Percentiles rank a stretch among this genome's conserved stretches.
Conservation (phyloP, 257 asterid genomes). For the Solanum peruvianum region DNA sequence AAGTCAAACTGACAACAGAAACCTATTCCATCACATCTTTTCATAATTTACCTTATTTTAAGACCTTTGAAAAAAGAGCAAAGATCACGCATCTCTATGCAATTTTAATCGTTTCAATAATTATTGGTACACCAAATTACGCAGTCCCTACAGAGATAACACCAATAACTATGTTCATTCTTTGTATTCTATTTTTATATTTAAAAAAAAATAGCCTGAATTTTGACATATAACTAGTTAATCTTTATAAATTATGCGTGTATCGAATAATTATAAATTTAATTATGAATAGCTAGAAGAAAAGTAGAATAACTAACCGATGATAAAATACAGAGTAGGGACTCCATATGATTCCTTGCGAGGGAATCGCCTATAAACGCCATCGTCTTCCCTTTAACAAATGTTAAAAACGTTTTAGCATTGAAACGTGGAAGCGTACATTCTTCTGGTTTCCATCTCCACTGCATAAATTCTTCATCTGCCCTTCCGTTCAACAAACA, state of each 20-base stretch:
- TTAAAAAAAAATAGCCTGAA: too few relatives aligned
- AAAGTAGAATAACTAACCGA: constrained; percentile 27
- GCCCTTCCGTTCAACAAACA: constrained; percentile 51
- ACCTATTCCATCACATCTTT: neutral
- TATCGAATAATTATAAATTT: too few relatives aligned
- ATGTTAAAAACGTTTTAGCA: constrained; percentile 21
- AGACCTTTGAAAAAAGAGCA: neutral
- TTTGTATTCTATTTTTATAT: neutral
- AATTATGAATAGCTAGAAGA: neutral
- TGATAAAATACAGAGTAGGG: constrained; percentile 63
- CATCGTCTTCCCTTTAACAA: constrained; percentile 44
- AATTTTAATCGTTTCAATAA: neutral
- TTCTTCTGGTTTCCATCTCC: constrained; percentile 76
- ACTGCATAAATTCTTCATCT: constrained; percentile 35
- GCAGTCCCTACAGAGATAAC: neutral
- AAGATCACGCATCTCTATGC: neutral
- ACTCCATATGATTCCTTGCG: constrained; percentile 67
- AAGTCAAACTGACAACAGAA: neutral
- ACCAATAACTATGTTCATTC: neutral
- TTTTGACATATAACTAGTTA: too few relatives aligned
- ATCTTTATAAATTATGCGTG: too few relatives aligned
- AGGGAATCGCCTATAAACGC: constrained; percentile 77
- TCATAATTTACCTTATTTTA: neutral
- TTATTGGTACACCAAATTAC: neutral
- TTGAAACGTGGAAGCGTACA: constrained; percentile 46